Base-by-base conservation (phyloP, 345 rosid species). In the Linum trigynum region DNA sequence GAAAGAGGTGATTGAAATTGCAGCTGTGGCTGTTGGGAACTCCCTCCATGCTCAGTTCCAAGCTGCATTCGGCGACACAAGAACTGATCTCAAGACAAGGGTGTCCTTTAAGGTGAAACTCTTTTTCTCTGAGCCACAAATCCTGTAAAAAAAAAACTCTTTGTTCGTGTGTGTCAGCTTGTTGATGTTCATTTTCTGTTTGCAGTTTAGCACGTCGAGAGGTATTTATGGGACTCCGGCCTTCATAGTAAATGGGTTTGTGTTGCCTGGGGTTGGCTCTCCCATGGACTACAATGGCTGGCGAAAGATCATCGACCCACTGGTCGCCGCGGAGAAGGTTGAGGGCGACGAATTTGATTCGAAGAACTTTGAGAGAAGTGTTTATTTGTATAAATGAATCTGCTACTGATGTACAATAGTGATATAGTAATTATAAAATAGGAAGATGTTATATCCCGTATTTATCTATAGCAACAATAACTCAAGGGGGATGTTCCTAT, bases 61-160 rank as follows among this genome's bases (percentile, higher is more conserved):
- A 72, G 77, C 85, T 55, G 96, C 91, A 43, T 86, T 92, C 72
- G 69, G 40, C 32, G 76, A 78, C 80, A 71, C 74, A 7, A 62
- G 70, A 48, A 83, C 89, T 65, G 89, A 89, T 83, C 85, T 83
- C 56, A 65, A 79, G 73, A 83, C 96, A 15, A 81, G 91, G 70
- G 78, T 89, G 61, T 87, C 96, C 36, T 92, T 89, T 81, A 87
- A 83, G 95, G 96, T 89, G 72, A 73, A 76, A 67, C 40, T 23
- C 32, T 23, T 23, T 23, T 23, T 23, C 32, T 23, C 32, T 23
- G 32, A 23, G 32, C 32, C 32, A 23, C 32, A 23, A 23, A 23
- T 23, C 32, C 32, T 23, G 32, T 23, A 23, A 23, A 23, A 23
- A 23, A 23, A 23, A 23, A 23, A 23, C 32, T 23, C 32, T 23